Conservation (phyloP, 2,329 filamentous ascomycete genomes). For the Fusarium lateritium region DNA sequence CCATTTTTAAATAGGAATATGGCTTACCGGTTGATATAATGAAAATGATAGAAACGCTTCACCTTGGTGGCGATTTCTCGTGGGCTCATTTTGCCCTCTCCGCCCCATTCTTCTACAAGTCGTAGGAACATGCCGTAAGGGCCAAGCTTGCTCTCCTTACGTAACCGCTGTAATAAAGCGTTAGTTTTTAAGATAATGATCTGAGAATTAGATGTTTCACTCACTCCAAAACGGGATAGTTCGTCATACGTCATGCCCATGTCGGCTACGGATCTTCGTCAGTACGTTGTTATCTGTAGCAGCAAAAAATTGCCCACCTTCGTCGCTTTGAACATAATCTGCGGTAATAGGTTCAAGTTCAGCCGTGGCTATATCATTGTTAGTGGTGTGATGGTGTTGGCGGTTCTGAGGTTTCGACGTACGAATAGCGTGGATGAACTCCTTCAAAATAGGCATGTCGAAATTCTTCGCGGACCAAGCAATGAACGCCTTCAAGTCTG, state of each 20-base stretch:
- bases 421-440: constrained; percentile 72
- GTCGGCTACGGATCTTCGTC: constrained; percentile 43
- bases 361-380: constrained; percentile 51
- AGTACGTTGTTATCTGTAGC: background rate
- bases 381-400: background rate
- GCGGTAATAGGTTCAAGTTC: constrained; percentile 63
- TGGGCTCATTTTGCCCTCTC: constrained; percentile 53
- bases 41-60: constrained; percentile 56
- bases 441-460: constrained; percentile 71
- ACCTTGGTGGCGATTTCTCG: constrained; percentile 52
- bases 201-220: background rate
- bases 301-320: constrained; percentile 30
- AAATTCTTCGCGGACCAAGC: constrained; percentile 69
- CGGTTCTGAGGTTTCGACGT: constrained; percentile 46
- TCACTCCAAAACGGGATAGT: constrained; percentile 56
- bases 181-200: constrained; percentile 1
- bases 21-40: constrained; percentile 4
- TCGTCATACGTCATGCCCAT: constrained; percentile 62
- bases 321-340: constrained; percentile 56
- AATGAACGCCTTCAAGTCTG: constrained; percentile 77
- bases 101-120: constrained; percentile 57
- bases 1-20: background rate
- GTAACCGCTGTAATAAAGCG: constrained; percentile 42
- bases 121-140: constrained; percentile 59
- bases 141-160: constrained; percentile 60